Evolutionary conservation across 306 rosid genomes (phyloP).

Genomic region (Citrullus mucosospermus): DNA sequence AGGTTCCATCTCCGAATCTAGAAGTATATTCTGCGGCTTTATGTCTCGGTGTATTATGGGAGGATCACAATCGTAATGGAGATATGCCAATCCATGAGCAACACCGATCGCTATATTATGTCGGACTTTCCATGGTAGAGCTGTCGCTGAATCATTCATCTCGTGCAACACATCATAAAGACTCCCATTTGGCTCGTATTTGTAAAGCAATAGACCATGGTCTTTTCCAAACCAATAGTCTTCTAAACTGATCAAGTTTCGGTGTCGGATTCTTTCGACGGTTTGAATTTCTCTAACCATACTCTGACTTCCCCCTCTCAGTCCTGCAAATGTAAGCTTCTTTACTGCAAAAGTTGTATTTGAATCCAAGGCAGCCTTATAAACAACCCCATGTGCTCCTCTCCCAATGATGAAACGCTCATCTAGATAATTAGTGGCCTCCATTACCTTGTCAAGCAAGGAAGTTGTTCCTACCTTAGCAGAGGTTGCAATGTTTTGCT

Average conservation of each 20-base stretch:
- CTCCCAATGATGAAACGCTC: conserved; percentile 51
- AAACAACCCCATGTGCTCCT: conserved; percentile 85
- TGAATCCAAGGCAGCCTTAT: conserved; percentile 40
- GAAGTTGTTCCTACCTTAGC: conserved; percentile 24
- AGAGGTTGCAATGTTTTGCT: conserved; percentile 20
- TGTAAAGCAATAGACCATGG: conserved; percentile 58
- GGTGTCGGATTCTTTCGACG: conserved; percentile 48
- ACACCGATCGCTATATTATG: conserved; percentile 54
- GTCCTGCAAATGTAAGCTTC: conserved; percentile 37
- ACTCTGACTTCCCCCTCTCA: conserved; percentile 24
- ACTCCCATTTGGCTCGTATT: conserved; percentile 81
- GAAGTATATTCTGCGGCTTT: conserved; percentile 68
- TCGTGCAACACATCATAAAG: conserved; percentile 64
- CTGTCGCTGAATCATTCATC: conserved; percentile 22
- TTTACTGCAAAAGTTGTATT: conserved; percentile 47
- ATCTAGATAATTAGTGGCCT: conserved; percentile 48
- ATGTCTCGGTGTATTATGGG: conserved; percentile 69
- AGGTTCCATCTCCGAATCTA: conserved; percentile 77
- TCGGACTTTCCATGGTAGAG: conserved; percentile 52
- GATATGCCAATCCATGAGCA: conserved; percentile 66
- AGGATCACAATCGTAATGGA: conserved; percentile 74
- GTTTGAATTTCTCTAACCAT: conserved; percentile 62
- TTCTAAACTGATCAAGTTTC: conserved; percentile 58
- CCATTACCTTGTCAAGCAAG: conserved; percentile 36
- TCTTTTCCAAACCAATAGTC: conserved; percentile 48